Base-by-base conservation (phyloP, 2,329 filamentous ascomycete species). In the Xylariales sp. region DNA sequence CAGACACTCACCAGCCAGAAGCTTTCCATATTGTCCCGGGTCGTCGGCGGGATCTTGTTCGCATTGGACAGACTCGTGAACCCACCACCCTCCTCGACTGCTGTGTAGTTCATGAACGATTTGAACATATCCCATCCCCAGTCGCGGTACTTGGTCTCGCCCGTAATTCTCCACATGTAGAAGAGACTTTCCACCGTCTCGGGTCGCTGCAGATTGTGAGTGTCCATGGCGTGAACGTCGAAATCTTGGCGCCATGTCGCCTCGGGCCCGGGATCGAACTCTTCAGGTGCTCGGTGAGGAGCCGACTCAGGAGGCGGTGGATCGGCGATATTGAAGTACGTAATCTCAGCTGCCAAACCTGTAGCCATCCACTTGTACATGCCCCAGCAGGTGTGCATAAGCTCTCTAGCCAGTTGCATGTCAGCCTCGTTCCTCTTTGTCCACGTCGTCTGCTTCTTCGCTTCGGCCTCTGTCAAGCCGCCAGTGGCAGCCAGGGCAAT, bases 121-220 rank as follows among this genome's bases (percentile, higher is more conserved):
- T 88, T 82, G 69, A 98, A 98, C 83, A 98, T 97, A 53, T 95
- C 84, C 93, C 93, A 98, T 11, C 93, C 93, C 91, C 91, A 97
- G 55, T 96, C 82, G 19, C 93, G 80, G 64, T 98, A 98, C 50
- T 81, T 84, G 28, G 78, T 71, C 47, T 98, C 90, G 19, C 86
- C 88, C 1, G 93, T 98, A 62, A 98, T 95, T 48, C 93, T 84
- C 86, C 91, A 98, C 89, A 98, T 95, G 69, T 97, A 95, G 57
- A 98, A 90, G 46, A 98, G 69, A 45, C 83, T 90, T 68, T 98
- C 93, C n/a, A 96, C 83, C 0, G 93, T 96, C 69, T 98, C 93
- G 0, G 93, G 93, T 22, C 93, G 80, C 65, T 97, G 93, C 24
- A 98, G 73, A 59, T 98, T 98, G 67, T 97, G 93, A 39, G 76